Evolutionary conservation across 2,329 filamentous ascomycete species (phyloP).

Genomic region (Pseudocercospora vitis): DNA sequence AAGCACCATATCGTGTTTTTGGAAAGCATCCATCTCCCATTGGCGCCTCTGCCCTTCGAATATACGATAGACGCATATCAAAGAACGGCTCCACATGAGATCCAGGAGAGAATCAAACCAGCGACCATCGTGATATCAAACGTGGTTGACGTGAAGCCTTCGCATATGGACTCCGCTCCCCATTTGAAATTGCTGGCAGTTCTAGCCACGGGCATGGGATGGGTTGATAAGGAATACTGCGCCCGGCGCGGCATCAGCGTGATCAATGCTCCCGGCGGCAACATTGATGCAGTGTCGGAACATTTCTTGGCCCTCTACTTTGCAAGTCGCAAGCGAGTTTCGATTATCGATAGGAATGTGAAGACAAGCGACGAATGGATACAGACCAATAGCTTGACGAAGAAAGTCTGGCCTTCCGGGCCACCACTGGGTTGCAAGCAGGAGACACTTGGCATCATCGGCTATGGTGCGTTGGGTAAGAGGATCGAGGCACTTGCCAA

Average conservation of each 20-base stretch:
- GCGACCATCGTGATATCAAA: slow-evolving; percentile 28
- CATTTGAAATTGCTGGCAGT: slow-evolving; percentile 24
- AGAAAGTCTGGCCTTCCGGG: slow-evolving; percentile 24
- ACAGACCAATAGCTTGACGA: slow-evolving; percentile 20
- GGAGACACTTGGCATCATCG: slow-evolving; percentile 25
- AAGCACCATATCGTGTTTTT: slow-evolving; percentile 29
- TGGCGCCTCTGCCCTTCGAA: slow-evolving; percentile 21
- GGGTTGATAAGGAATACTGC: slow-evolving; percentile 28
- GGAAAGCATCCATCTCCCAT: slow-evolving; percentile 23
- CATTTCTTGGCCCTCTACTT: slow-evolving; percentile 26
- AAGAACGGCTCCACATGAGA: slow-evolving; percentile 35
- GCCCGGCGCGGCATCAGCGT: slow-evolving; percentile 21
- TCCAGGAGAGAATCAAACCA: slow-evolving; percentile 24
- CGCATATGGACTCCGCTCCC: slow-evolving; percentile 26
- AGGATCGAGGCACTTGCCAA: slow-evolving; percentile 18
- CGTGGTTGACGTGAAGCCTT: slow-evolving; percentile 22
- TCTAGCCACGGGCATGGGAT: slow-evolving; percentile 27
- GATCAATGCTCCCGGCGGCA: slow-evolving; percentile 22
- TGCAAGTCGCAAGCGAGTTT: slow-evolving; percentile 23
- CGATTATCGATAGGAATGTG: slow-evolving; percentile 20
- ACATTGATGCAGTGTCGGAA: slow-evolving; percentile 27
- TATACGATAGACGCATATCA: slow-evolving; percentile 24
- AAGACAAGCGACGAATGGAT: slow-evolving; percentile 26
- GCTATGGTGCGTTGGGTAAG: slow-evolving; percentile 25
- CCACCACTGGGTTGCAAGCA: slow-evolving; percentile 24